These are phyloP conservation scores for Penicillium diatomitis DNA, from an alignment of 495 filamentous ascomycete species.

Conservation along the genomic window DNA sequence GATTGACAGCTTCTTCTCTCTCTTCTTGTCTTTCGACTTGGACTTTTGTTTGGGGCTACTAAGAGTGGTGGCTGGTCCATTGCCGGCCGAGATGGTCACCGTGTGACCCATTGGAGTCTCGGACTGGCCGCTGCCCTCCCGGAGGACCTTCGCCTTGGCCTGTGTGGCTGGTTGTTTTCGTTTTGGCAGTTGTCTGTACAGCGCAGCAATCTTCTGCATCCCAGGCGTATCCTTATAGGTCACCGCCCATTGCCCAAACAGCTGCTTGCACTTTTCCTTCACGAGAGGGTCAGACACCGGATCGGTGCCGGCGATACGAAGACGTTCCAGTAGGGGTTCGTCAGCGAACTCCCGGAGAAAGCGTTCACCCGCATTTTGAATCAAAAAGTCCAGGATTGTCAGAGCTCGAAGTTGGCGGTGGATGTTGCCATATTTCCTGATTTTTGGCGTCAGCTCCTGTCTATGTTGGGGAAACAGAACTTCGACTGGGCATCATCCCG, in stretches of 20 bases:
- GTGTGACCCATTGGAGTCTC: constrained; percentile 47
- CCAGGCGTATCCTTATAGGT: constrained; percentile 76
- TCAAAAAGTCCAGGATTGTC: constrained; percentile 83
- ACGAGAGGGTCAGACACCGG: constrained; percentile 77
- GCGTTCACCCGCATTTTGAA: constrained; percentile 84
- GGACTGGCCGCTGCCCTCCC: constrained; percentile 55
- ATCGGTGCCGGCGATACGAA: constrained; percentile 81
- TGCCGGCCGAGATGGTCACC: constrained; percentile 33
- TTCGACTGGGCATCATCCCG: background rate
- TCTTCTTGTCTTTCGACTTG: constrained; percentile 32
- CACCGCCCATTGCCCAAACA: constrained; percentile 82
- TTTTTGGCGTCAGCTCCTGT: too few species aligned
- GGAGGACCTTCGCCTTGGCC: constrained; percentile 69
- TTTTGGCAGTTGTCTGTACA: constrained; percentile 74
- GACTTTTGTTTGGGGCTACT: constrained; percentile 28
- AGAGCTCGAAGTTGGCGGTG: constrained; percentile 88
- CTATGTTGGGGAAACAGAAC: too few species aligned
- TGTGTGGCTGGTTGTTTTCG: constrained; percentile 56
- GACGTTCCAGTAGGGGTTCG: constrained; percentile 84
- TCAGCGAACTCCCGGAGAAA: constrained; percentile 85
- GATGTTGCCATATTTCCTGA: constrained; percentile 83
- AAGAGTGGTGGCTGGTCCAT: constrained; percentile 30
- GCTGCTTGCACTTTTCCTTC: constrained; percentile 69
- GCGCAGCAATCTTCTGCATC: constrained; percentile 63
- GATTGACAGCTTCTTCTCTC: constrained; percentile 24